Evolutionary conservation across 257 asterid species (phyloP), one percentile per base, ranked within the genome.

Genomic region (Plantago elongata): DNA sequence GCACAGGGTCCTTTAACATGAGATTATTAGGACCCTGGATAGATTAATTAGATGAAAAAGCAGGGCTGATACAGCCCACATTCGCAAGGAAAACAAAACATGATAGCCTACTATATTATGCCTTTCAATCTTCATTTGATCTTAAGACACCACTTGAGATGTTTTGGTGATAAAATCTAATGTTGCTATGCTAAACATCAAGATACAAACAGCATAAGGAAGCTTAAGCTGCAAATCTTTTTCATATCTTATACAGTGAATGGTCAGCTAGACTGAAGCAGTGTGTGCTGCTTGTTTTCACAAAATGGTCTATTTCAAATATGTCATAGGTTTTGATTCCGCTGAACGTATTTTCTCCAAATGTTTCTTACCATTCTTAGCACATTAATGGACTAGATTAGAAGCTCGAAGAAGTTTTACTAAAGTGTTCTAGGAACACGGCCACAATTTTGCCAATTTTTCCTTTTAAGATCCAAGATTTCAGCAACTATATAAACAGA

Each of bases 141-240:
- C 40, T 34, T 34, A 34, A 1, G 40, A 34, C 40, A 34, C 40
- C 40, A 34, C 0, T 34, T 34, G 40, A 34, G 3, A 34, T 34
- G 40, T 34, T 34, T 34, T 34, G 40, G 8, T 34, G 40, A 34
- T 34, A 34, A 34, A 34, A 34, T 4, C 8, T 7, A 5, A 34
- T 0, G 40, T 4, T 5, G 8, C 8, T 34, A 34, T 3, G 4
- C 7, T 34, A 5, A 34, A n/a, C 40, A 34, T 34, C 5, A 34
- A 34, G 40, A 34, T 34, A 34, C 40, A 34, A 34, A 34, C 40
- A 34, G 27, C 15, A 57, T 9, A 15, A 9, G 30, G 3, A 9
- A 44, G 15, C 10, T 16, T 11, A 42, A 59, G 27, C 64, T 59
- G 64, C 64, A 59, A 11, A 42, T 59, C 51, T 9, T 44, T 59